Evolutionary conservation across 495 filamentous ascomycete genomes (phyloP).

Genomic region (Trichoderma orchidacearum): DNA sequence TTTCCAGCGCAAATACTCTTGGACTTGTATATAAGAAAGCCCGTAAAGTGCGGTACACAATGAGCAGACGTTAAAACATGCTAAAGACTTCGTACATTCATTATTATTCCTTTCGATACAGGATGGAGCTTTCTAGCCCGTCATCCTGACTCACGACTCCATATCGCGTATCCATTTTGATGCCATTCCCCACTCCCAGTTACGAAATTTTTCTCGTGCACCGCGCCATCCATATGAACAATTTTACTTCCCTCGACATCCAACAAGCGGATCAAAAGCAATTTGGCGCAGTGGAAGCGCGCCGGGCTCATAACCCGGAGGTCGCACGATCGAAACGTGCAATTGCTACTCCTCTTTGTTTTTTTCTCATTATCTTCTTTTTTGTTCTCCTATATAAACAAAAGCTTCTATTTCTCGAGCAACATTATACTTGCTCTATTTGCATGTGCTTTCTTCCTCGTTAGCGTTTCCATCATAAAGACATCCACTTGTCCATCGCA

Average conservation of each 20-base stretch:
- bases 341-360: not conserved
- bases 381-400: not conserved
- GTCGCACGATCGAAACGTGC: constrained; percentile 1
- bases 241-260: not conserved
- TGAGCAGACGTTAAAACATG: too few species aligned
- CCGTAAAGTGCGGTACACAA: too few species aligned
- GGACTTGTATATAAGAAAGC: too few species aligned
- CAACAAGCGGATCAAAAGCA: not conserved
- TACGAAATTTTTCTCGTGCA: not conserved
- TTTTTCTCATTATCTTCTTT: not conserved
- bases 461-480: too few species aligned
- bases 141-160: not conserved
- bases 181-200: not conserved
- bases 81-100: too few species aligned
- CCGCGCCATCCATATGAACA: not conserved
- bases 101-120: too few species aligned
- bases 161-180: not conserved
- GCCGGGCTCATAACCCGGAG: constrained; percentile 1
- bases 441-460: too few species aligned
- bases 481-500: too few species aligned
- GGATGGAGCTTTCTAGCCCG: too few species aligned
- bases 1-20: too few species aligned
- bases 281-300: constrained; percentile 1
- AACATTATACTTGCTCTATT: too few species aligned
- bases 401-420: too few species aligned